Evolutionary conservation across 176 grass and related monocot species (phyloP), one percentile per base, ranked within the genome.

Genomic region (Eragrostis curvula): DNA sequence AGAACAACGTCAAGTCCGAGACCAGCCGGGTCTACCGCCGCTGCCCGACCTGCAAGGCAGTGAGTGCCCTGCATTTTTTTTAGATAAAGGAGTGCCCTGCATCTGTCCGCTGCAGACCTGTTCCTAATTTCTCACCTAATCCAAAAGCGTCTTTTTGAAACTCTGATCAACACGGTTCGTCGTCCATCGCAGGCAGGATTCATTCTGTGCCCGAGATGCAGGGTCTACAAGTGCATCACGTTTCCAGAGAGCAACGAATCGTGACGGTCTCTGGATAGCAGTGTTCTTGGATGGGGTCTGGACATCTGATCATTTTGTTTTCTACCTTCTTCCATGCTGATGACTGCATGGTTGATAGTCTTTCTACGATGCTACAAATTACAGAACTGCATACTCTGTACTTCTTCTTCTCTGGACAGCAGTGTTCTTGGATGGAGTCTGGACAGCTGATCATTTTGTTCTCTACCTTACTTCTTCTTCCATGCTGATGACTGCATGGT

Each of bases 21-120:
- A 68, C 49, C 68, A 94, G 47, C 79, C 73, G 92, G 77, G 55
- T 92, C 47, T 92, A 89, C 76, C 92, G 92, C 8, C 92, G 92
- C 44, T 94, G 89, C 92, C 92, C 89, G 3, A 94, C 89, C 47
- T 94, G 92, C 85, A 94, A 89, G 69, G 89, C 89, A 25, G 92
- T 94, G 67, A 76, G 92, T 85, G 47, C 36, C 40, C n/a, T n/a
- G n/a, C n/a, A n/a, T n/a, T n/a, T n/a, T n/a, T n/a, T n/a, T n/a
- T n/a, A n/a, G n/a, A n/a, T n/a, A n/a, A n/a, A n/a, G n/a, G n/a
- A n/a, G n/a, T n/a, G n/a, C n/a, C n/a, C n/a, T n/a, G n/a, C n/a
- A n/a, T 14, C 2, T 3, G 2, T 7, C 8, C 14, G 21, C 45
- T 47, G 23, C 36, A 66, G 1, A 8, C 16, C 6, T 62, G 18